Base-by-base conservation (phyloP, 805 yeast genomes). In the Pichia occidentalis region DNA sequence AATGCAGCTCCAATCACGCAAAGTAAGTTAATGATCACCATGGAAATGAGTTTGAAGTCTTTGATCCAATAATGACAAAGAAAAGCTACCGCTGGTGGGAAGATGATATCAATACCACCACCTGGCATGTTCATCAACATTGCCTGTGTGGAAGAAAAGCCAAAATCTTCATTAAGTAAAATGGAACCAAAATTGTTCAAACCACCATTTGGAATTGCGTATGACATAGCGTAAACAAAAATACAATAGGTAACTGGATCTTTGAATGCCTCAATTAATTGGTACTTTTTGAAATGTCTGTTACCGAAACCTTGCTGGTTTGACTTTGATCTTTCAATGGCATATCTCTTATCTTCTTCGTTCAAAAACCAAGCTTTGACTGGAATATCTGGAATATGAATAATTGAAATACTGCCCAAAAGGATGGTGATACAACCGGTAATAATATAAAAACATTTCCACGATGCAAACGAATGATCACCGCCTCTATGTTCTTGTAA, bases 391-490 rank as follows among this genome's bases (percentile, higher is more conserved):
- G 70, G 72, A 32, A 49, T 57, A 36, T 50, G 55, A 47, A 34
- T 64, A n/a, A 41, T 34, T 30, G 46, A 42, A 6, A 29, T n/a
- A 13, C 34, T 24, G 3, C 37, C 41, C 10, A 31, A 21, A n/a
- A 37, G 14, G 4, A 36, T 12, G 0, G 43, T 37, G 16, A 40
- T 28, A 13, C 33, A 14, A 11, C 43, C 43, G 16, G 22, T 22
- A 18, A 63, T 52, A 16, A 70, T 57, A 48, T 65, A 66, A n/a
- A 70, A 52, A 42, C 63, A 57, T 48, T 66, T 59, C 74, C 75
- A 70, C 53, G 46, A 56, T 10, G 28, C 17, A 7, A 37, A 20
- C 4, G 34, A 36, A 24, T 11, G 42, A 18, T 29, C 40, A 21
- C 34, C 8, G 10, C 30, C 19, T 9, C 37, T 36, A 21, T 37